phyloP scores from a whole-genome alignment of 2,329 filamentous ascomycete species.

The Fusarium neocosmosporiellum region DNA sequence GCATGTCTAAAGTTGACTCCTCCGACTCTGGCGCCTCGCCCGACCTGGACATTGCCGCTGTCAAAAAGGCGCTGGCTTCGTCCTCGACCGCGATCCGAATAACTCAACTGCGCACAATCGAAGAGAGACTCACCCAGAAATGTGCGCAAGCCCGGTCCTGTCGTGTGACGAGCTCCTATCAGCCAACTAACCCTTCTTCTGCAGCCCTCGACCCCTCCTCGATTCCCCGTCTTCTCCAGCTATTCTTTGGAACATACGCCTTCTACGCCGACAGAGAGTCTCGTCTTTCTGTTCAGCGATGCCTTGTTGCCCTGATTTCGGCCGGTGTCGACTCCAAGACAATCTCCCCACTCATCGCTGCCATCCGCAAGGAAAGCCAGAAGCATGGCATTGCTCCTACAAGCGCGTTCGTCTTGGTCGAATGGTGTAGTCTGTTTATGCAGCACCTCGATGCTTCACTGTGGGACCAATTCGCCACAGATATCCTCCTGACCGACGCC shows the following conservation, averaged over 20 bases:
- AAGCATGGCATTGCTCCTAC: constrained; percentile 82
- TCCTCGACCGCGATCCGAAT: constrained; percentile 71
- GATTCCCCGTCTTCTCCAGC: constrained; percentile 68
- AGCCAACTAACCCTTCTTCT: constrained; percentile 33
- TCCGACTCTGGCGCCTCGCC: constrained; percentile 58
- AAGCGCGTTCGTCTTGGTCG: constrained; percentile 88
- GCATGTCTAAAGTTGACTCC: constrained; percentile 51
- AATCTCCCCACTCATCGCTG: constrained; percentile 72
- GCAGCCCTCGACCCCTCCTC: constrained; percentile 61
- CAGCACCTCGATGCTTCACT: constrained; percentile 72
- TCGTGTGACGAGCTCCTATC: constrained; percentile 9
- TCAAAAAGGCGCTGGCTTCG: constrained; percentile 65
- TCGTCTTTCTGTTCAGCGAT: constrained; percentile 83
- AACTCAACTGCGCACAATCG: constrained; percentile 64
- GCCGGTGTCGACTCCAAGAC: constrained; percentile 64
- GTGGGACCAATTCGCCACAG: constrained; percentile 73
- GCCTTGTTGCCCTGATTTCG: constrained; percentile 75
- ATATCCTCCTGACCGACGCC: constrained; percentile 76
- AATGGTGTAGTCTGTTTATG: constrained; percentile 88
- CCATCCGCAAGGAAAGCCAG: constrained; percentile 76
- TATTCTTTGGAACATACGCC: constrained; percentile 88
- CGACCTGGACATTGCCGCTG: constrained; percentile 62
- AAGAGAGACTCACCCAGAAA: constrained; percentile 66
- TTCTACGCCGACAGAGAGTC: constrained; percentile 89
- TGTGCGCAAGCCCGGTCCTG: constrained; percentile 53